Evolutionary conservation across 2,329 filamentous ascomycete genomes (phyloP).

Genomic region (Fusarium multiceps): DNA sequence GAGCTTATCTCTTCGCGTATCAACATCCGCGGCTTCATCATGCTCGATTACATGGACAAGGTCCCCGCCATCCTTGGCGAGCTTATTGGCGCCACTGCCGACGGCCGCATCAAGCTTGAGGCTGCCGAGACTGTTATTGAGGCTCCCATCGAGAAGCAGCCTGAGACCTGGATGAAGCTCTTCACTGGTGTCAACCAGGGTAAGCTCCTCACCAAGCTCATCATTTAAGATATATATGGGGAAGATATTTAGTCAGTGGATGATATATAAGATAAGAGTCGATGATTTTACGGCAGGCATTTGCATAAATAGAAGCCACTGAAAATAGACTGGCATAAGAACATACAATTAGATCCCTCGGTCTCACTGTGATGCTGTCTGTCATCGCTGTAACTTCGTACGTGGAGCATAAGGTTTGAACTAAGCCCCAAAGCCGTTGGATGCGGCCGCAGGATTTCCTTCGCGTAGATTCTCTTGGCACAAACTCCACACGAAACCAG

Average conservation of each 20-base stretch:
- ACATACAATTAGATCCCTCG: not conserved
- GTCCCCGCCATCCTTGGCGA: conserved; percentile 42
- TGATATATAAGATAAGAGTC: conserved; percentile 1
- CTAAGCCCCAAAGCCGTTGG: not conserved
- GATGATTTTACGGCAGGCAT: not conserved
- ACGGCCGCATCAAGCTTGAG: conserved; percentile 44
- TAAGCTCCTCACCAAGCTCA: conserved; percentile 46
- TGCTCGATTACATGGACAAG: conserved; percentile 48
- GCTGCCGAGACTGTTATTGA: conserved; percentile 44
- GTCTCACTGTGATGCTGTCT: not conserved
- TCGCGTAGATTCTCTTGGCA: not conserved
- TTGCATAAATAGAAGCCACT: not conserved
- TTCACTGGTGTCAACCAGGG: conserved; percentile 46
- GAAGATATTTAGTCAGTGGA: not conserved
- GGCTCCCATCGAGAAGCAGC: conserved; percentile 45
- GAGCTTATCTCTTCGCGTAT: conserved; percentile 46
- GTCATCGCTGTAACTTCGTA: not conserved
- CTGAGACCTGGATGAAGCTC: conserved; percentile 44
- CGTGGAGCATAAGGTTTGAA: not conserved
- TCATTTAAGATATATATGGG: conserved; percentile 20
- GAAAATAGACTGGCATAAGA: conserved; percentile 2
- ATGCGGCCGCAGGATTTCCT: not conserved
- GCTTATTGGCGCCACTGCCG: conserved; percentile 45
- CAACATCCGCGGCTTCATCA: conserved; percentile 44
- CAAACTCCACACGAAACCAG: not conserved